Evolutionary conservation across 2,329 filamentous ascomycete species (phyloP), one percentile per base, ranked within the genome.

Genomic region (Bipolaris oryzae): DNA sequence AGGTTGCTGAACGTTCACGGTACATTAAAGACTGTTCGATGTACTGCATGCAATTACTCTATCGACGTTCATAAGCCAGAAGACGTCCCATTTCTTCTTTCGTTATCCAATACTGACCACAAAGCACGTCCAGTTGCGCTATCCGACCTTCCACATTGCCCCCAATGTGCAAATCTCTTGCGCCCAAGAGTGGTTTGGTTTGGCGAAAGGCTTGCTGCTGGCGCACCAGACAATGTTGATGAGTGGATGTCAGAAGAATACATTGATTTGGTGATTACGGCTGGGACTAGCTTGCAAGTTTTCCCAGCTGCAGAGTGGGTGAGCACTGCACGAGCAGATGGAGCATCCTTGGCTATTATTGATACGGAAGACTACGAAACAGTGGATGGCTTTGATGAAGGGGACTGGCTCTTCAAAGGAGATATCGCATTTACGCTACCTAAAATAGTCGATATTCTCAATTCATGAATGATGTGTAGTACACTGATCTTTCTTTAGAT

Each of bases 151-250:
- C 60, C 55, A 5, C 55, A 53, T 25, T 63, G 60, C 20, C 52
- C 60, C 15, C 28, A 50, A 38, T 63, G 57, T 47, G 23, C 35
- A 25, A 43, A 42, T n/a, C 28, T 63, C 16, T 33, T 63, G 18
- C 57, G 57, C 33, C 55, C 57, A 42, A 53, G 57, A 31, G 55
- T 63, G n/a, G 57, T 63, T n/a, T 60, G 57, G 57, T 63, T 60
- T 38, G 52, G 60, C 25, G 60, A 63, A 49, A 53, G 37, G 15
- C 52, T 60, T 21, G 45, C 52, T 46, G 55, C 52, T 47, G 49
- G 42, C 3, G 55, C 57, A 33, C 49, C 51, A 25, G 60, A 63
- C 11, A 58, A 15, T 6, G 51, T 63, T 23, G 55, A 61, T 23
- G 44, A 54, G 25, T 63, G 47, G 50, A 47, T 60, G 3, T 25